Percentiles rank a stretch among this genome's conserved stretches.
Evolutionary conservation across 148 eudicot genomes (phyloP).

Genomic region (Nyssa sinensis): DNA sequence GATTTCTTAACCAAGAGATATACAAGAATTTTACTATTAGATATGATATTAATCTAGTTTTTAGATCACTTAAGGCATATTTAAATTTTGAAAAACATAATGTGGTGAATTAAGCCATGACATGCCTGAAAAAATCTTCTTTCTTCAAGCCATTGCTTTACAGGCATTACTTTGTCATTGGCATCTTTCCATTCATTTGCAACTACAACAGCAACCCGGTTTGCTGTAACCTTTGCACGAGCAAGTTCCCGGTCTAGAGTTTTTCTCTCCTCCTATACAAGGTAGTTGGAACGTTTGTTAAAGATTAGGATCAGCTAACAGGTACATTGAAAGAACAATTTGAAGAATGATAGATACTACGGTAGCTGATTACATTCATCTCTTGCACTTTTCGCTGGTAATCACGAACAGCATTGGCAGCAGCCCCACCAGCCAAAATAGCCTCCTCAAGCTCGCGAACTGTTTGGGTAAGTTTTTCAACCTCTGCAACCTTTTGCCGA

Average conservation of each 20-base stretch:
- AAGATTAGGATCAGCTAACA: background rate
- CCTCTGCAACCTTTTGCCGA: constrained; percentile 90
- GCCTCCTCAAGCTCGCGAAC: constrained; percentile 96
- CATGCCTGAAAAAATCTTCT: constrained; percentile 86
- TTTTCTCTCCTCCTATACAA: constrained; percentile 77
- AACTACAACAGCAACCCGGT: constrained; percentile 90
- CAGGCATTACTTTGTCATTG: constrained; percentile 97
- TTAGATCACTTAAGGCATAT: background rate
- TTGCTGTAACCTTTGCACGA: constrained; percentile 93
- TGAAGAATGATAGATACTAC: background rate
- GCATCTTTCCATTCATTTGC: constrained; percentile 99
- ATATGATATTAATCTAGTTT: no score
- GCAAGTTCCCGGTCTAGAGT: constrained; percentile 87
- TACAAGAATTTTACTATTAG: no score
- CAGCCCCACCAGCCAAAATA: constrained; percentile 97
- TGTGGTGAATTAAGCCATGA: constrained; percentile 6
- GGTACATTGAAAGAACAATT: background rate
- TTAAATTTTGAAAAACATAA: background rate
- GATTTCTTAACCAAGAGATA: no score
- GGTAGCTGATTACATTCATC: constrained; percentile 57
- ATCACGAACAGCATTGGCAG: constrained; percentile 97
- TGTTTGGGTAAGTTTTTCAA: constrained; percentile 88
- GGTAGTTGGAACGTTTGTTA: background rate
- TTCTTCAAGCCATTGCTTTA: constrained; percentile 98
- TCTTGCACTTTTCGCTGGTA: constrained; percentile 94